Percentiles rank a stretch among this genome's conserved stretches.
Evolutionary conservation across 768 basidiomycete species (phyloP).

Genomic region (Pulveroboletus sp.): DNA sequence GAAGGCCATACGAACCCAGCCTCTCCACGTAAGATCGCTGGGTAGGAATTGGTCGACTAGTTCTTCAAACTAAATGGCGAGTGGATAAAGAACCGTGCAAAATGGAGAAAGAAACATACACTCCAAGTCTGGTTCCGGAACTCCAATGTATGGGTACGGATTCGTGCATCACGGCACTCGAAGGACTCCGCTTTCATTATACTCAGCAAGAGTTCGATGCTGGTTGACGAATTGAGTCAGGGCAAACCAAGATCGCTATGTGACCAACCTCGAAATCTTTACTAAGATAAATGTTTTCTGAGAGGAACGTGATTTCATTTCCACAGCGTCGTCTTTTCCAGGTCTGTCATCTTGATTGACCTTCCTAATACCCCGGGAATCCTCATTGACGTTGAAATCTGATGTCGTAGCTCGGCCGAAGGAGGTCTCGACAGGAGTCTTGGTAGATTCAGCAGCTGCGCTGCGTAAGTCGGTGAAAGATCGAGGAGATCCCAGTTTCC

Average conservation of each 20-base stretch:
- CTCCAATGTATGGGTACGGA: constrained; percentile 74
- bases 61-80: constrained; percentile 59
- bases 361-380: constrained; percentile 18
- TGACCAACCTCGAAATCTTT: constrained; percentile 58
- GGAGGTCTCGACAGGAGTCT: constrained; percentile 8
- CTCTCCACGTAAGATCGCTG: constrained; percentile 71
- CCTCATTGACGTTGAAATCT: constrained; percentile 19
- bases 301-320: constrained; percentile 76
- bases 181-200: constrained; percentile 83
- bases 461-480: constrained; percentile 68
- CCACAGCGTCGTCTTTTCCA: constrained; percentile 56
- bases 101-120: constrained; percentile 40
- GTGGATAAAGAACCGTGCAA: constrained; percentile 5
- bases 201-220: constrained; percentile 68
- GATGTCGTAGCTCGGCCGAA: constrained; percentile 10
- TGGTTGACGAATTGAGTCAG: constrained; percentile 28
- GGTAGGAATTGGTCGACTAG: constrained; percentile 76
- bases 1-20: constrained; percentile 81
- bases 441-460: constrained; percentile 35
- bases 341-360: constrained; percentile 15
- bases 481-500: constrained; percentile 54
- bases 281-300: constrained; percentile 83
- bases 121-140: constrained; percentile 82
- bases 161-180: constrained; percentile 71
- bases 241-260: neutral